A percentile compares a stretch with the other conserved stretches of the same genome.
Evolutionary conservation across 2,329 filamentous ascomycete genomes (phyloP).

Genomic region (Venturiaceae sp.): DNA sequence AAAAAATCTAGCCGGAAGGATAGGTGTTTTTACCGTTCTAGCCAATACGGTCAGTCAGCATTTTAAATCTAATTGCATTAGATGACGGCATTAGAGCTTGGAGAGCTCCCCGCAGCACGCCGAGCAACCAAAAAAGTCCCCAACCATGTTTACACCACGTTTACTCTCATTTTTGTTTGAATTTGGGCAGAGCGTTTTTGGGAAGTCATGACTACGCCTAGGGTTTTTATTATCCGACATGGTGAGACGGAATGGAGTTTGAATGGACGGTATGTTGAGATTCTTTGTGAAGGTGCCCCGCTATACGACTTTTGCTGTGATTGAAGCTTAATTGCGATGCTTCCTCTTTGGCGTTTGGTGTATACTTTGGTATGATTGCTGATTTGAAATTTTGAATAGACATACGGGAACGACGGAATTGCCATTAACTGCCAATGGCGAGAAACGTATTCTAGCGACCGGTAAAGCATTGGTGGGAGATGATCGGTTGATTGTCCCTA

Average conservation of each 20-base stretch:
- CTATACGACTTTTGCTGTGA: not conserved
- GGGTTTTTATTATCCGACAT: constrained; percentile 56
- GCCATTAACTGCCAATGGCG: constrained; percentile 68
- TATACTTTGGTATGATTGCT: not conserved
- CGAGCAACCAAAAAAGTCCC: not conserved
- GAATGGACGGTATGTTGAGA: constrained; percentile 47
- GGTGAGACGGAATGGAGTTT: constrained; percentile 96
- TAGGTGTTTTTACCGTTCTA: too few relatives aligned
- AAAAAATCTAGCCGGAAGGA: too few relatives aligned
- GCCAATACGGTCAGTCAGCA: not conserved
- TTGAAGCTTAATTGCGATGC: not conserved
- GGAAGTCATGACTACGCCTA: constrained; percentile 22
- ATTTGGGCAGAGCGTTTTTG: not conserved
- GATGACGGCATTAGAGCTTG: not conserved
- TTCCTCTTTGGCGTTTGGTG: not conserved
- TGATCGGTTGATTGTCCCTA: constrained; percentile 76
- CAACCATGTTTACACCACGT: not conserved
- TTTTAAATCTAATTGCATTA: too few relatives aligned
- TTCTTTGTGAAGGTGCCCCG: not conserved
- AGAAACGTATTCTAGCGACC: constrained; percentile 47
- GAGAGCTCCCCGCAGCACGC: not conserved
- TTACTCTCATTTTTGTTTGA: not conserved
- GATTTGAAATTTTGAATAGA: constrained; percentile 21
- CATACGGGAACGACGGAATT: constrained; percentile 86
- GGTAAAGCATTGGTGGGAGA: constrained; percentile 75